A percentile compares a stretch with the other conserved stretches of the same genome.
Conservation (phyloP, 306 rosid genomes). For the Sicyos baderoa region DNA sequence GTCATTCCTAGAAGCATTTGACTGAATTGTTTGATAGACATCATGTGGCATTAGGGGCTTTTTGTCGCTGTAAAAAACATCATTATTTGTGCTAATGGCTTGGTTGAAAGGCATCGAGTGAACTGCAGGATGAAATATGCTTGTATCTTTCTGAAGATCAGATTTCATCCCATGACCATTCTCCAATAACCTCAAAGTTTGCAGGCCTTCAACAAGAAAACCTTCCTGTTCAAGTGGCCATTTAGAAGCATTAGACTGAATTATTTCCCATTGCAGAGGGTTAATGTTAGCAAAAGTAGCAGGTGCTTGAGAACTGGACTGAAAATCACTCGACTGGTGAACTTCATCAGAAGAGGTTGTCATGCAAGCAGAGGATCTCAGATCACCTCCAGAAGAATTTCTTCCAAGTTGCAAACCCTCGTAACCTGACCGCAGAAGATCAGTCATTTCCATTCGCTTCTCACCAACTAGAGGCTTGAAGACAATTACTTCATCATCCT, state of each 20-base stretch:
- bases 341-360: slow-evolving; percentile 29
- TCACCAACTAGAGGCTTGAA: slow-evolving; percentile 74
- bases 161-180: slow-evolving; percentile 55
- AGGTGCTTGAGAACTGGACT: slow-evolving; percentile 30
- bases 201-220: slow-evolving; percentile 43
- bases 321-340: slow-evolving; percentile 36
- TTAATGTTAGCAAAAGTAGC: slow-evolving; percentile 30
- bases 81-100: slow-evolving; percentile 28
- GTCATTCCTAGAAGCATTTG: slow-evolving; percentile 45
- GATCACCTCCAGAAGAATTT: slow-evolving; percentile 37
- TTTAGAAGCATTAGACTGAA: slow-evolving; percentile 44
- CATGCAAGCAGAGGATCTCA: slow-evolving; percentile 26
- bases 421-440: slow-evolving; percentile 30
- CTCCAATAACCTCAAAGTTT: slow-evolving; percentile 54
- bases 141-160: slow-evolving; percentile 33
- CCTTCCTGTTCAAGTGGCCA: slow-evolving; percentile 48
- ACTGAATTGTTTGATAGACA: too few species aligned
- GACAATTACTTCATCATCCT: slow-evolving; percentile 91
- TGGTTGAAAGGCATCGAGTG: slow-evolving; percentile 47
- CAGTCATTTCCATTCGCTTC: slow-evolving; percentile 42
- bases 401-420: slow-evolving; percentile 34
- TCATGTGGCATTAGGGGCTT: too few species aligned
- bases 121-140: slow-evolving; percentile 27
- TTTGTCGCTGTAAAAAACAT: slow-evolving; percentile 34
- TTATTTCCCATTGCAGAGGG: slow-evolving; percentile 44